These are phyloP conservation scores for Cercospora brassicicola DNA, from an alignment of 2,329 filamentous ascomycete genomes.

Conservation along the genomic window DNA sequence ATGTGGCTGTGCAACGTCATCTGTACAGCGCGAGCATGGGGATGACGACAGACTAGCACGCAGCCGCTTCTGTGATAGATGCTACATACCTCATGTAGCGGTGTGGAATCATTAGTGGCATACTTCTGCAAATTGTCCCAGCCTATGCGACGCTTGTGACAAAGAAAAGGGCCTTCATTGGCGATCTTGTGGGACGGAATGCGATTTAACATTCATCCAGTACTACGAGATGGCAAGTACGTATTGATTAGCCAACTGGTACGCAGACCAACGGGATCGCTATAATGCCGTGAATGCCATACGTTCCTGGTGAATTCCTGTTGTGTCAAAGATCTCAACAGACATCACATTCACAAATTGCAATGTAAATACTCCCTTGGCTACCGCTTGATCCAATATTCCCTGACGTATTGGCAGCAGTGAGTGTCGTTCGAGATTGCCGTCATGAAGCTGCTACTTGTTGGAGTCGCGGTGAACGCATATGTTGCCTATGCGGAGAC, in stretches of 20 bases:
- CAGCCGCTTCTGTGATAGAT: neutral
- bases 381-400: neutral
- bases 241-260: neutral
- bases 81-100: constrained; percentile 1
- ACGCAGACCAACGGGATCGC: neutral
- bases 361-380: neutral
- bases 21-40: neutral
- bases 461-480: neutral
- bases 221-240: neutral
- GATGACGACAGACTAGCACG: neutral
- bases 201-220: neutral
- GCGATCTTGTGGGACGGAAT: neutral
- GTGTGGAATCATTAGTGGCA: neutral
- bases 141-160: constrained; percentile 5
- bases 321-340: neutral
- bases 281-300: neutral
- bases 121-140: neutral
- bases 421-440: neutral
- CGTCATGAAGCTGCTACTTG: neutral
- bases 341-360: neutral
- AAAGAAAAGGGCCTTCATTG: neutral
- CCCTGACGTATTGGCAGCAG: neutral
- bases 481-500: neutral
- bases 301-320: neutral
- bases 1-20: constrained; percentile 7